Base-by-base conservation (phyloP, 202 grass and related monocot species). In the Alloteropsis angusta region DNA sequence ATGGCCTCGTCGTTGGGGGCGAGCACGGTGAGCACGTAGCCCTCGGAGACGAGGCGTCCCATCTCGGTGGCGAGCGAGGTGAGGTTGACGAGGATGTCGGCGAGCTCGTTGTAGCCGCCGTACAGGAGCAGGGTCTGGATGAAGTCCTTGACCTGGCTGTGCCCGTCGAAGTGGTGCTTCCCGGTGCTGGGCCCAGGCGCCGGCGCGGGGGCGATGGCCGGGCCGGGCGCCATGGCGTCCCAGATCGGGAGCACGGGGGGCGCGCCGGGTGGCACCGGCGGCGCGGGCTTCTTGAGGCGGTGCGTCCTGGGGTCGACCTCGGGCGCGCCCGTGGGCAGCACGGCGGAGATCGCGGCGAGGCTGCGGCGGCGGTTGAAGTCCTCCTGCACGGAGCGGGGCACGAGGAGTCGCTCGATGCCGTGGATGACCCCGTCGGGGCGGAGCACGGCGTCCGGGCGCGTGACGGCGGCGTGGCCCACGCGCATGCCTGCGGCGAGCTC, bases 1-100 rank as follows among this genome's bases (percentile, higher is more conserved):
- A 97, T 92, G 73, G 94, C 94, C 72, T 94, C 89, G 72, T 94
- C 94, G 84, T 94, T 94, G 23, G 94, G 94, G 0, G 91, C 91
- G 18, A 94, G 85, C 1, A 97, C 94, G 2, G 91, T 97, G 26
- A 97, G 91, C 43, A 97, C 94, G 85, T 94, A 97, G 0, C 94
- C 94, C 65, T 97, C 94, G 1, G 89, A 97, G 35, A 97, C 94
- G 2, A 94, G 85, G 5, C 85, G 85, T 6, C 94, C 94, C 91
- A 94, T 97, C 85, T 97, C 94, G 46, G 91, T 90, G 46, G 91
- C 87, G 60, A 97, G 81, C 0, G 94, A 97, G 21, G 94, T 97
- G 68, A 94, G 91, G 75, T 94, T 97, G 57, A 92, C 89, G 19
- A 97, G 84, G 72, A 94, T 92, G 89, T 92, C 94, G 8, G 94